A percentile compares a stretch with the other conserved stretches of the same genome.
Evolutionary conservation across 2,329 filamentous ascomycete species (phyloP).

Genomic region (Colletotrichum phormii): DNA sequence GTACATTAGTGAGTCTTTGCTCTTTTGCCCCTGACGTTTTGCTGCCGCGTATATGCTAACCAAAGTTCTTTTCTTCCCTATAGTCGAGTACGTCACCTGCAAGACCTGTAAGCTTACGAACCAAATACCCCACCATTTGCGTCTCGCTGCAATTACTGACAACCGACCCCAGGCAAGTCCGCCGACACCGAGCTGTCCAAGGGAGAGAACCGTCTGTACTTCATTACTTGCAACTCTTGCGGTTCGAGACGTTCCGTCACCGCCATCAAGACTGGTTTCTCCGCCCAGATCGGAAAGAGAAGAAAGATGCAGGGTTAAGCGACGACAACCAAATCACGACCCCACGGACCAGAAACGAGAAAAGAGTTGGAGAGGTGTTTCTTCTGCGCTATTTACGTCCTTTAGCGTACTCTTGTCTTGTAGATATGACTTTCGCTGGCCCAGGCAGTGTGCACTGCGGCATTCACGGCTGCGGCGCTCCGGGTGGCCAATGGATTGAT

Average conservation of each 20-base stretch:
- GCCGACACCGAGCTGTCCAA: conserved; percentile 97
- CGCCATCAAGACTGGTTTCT: conserved; percentile 99
- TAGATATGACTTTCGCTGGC: conserved; percentile 30
- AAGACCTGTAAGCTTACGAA: conserved; percentile 79
- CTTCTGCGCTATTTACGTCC: conserved; percentile 35
- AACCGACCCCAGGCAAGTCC: conserved; percentile 65
- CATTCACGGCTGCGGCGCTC: conserved; percentile 18
- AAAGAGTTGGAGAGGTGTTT: conserved; percentile 17
- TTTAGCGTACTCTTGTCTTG: conserved; percentile 34
- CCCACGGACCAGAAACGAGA: conserved; percentile 8
- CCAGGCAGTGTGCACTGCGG: conserved; percentile 30
- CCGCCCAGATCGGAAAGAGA: conserved; percentile 98
- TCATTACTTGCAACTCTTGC: conserved; percentile 79
- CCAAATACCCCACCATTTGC: not conserved
- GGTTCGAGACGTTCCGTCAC: conserved; percentile 88
- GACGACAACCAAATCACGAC: not conserved
- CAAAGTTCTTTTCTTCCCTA: not conserved
- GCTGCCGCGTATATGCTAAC: conserved; percentile 44
- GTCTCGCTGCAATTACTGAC: not conserved
- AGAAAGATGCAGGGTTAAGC: conserved; percentile 89
- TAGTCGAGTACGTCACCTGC: conserved; percentile 97
- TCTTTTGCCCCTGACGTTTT: not conserved
- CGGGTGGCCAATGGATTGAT: conserved; percentile 29
- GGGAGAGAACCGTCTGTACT: conserved; percentile 98
- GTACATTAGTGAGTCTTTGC: conserved; percentile 81